phyloP scores from a whole-genome alignment of 768 basidiomycete genomes.

The Leccinum broughii region DNA sequence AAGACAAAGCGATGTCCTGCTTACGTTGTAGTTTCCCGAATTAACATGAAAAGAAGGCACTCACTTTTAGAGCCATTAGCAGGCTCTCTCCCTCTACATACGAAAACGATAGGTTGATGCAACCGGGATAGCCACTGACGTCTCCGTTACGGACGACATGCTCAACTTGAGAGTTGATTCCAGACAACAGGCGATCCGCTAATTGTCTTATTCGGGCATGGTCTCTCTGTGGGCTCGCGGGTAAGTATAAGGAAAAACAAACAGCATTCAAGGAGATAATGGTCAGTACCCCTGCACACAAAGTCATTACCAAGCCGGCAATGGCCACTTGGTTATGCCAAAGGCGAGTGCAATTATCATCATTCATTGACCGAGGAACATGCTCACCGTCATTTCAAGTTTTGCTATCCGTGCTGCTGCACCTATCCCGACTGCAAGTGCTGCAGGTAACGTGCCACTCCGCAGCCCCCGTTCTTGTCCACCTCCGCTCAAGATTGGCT shows the following conservation, averaged over 20 bases:
- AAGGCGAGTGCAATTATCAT: constrained; percentile 48
- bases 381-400: constrained; percentile 88
- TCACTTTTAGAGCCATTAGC: constrained; percentile 94
- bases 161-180: constrained; percentile 82
- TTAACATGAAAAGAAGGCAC: constrained; percentile 15
- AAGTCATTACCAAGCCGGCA: constrained; percentile 61
- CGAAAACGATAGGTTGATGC: constrained; percentile 92
- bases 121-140: constrained; percentile 88
- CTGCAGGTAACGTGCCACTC: constrained; percentile 90
- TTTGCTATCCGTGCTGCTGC: constrained; percentile 93
- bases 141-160: constrained; percentile 96
- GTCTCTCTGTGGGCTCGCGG: constrained; percentile 58
- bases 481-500: constrained; percentile 93
- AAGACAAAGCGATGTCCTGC: constrained; percentile 95
- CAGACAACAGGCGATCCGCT: constrained; percentile 76
- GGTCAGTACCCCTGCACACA: constrained; percentile 97
- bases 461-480: constrained; percentile 96
- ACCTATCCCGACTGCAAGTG: constrained; percentile 88
- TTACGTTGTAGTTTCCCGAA: background rate
- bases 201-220: constrained; percentile 70
- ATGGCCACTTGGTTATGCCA: constrained; percentile 46
- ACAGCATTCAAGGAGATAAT: background rate
- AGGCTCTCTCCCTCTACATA: constrained; percentile 98
- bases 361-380: constrained; percentile 27
- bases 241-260: constrained; percentile 2